These are phyloP conservation scores for Aureococcus anophagefferens DNA, from an alignment of 108 stramenopile species.

Conservation along the genomic window DNA sequence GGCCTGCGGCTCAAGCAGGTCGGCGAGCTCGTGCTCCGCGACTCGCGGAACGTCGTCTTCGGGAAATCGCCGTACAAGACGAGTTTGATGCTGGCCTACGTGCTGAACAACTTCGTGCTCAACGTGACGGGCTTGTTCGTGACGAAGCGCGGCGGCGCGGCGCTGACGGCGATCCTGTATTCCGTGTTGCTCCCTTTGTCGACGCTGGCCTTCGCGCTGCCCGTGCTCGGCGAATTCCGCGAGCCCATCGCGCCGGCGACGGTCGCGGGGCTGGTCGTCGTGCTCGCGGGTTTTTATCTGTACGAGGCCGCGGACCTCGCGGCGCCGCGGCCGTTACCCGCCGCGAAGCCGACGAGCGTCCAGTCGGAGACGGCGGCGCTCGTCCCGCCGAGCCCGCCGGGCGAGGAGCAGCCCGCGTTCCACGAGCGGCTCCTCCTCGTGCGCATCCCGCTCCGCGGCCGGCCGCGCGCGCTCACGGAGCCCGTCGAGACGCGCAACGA, in stretches of 20 bases:
- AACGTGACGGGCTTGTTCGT: conserved; percentile 10
- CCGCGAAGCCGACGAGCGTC: no score
- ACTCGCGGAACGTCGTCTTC: not conserved
- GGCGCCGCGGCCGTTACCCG: no score
- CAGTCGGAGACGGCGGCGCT: no score
- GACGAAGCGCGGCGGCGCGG: conserved; percentile 9
- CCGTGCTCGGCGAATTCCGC: conserved; percentile 6
- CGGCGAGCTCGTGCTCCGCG: not conserved
- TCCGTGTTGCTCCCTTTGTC: conserved; percentile 11
- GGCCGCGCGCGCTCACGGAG: no score
- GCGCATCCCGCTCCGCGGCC: no score
- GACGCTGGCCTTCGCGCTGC: conserved; percentile 8
- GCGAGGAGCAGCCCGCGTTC: no score
- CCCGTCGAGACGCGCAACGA: no score
- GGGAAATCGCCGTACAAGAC: no score
- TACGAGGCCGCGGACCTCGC: not conserved
- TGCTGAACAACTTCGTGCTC: conserved; percentile 9
- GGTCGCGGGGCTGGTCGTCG: conserved; percentile 1
- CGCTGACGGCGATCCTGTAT: conserved; percentile 15
- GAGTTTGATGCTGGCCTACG: not conserved
- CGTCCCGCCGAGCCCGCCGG: no score
- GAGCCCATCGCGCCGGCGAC: conserved; percentile 1
- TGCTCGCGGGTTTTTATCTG: conserved; percentile 3
- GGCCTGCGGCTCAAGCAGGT: not conserved
- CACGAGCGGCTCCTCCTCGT: no score